phyloP scores from a whole-genome alignment of 75 land plant genomes.

The Sequoia sempervirens region DNA sequence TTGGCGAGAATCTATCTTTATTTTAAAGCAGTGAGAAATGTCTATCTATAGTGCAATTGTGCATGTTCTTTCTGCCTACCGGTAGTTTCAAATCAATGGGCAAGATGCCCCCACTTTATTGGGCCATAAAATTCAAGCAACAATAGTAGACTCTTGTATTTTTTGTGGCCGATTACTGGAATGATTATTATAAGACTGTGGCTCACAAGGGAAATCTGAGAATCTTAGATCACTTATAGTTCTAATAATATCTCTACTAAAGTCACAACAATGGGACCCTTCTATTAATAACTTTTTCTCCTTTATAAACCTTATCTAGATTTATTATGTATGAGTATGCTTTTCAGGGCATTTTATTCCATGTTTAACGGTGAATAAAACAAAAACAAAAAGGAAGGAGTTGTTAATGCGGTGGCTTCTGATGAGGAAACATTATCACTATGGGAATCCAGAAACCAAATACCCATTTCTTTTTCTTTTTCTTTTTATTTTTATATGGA shows the following conservation, averaged over 20 bases:
- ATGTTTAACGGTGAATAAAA: neutral
- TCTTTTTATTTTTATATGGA: no score
- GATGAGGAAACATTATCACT: neutral
- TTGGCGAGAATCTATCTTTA: neutral
- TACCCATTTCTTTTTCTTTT: neutral
- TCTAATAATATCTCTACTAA: neutral
- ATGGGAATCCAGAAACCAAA: neutral
- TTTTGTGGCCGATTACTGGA: neutral
- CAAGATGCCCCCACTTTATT: neutral
- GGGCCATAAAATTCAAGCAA: neutral
- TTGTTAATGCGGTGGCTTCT: neutral
- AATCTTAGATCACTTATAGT: neutral
- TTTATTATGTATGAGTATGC: neutral
- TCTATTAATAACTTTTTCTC: neutral
- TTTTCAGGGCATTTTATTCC: neutral
- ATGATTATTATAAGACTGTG: no score
- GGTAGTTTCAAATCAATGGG: neutral
- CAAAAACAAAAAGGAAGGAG: neutral
- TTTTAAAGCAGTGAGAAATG: neutral
- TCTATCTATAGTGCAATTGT: neutral
- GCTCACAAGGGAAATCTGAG: no score
- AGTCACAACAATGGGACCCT: neutral
- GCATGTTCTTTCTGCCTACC: neutral
- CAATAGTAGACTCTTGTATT: neutral
- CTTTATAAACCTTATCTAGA: neutral